phyloP scores from a whole-genome alignment of 2,329 filamentous ascomycete species.

The Xylariales sp. region DNA sequence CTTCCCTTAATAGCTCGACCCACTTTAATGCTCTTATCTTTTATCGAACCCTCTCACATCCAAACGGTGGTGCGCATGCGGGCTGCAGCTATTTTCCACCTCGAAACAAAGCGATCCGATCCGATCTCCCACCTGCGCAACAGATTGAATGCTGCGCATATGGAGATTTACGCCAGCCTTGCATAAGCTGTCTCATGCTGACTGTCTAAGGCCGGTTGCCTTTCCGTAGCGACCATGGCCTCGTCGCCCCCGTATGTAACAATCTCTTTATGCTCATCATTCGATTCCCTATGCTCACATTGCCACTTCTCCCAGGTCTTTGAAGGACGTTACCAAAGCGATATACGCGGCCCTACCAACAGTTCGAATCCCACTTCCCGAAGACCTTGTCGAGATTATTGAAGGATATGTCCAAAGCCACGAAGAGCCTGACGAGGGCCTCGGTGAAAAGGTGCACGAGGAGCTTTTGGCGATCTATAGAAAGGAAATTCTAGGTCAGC shows the following conservation, averaged over 20 bases:
- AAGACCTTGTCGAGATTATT: constrained; percentile 58
- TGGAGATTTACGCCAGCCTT: too few species aligned
- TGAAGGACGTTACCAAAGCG: constrained; percentile 58
- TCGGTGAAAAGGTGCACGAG: constrained; percentile 68
- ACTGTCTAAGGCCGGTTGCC: too few species aligned
- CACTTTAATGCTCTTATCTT: too few species aligned
- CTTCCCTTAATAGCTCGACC: too few species aligned
- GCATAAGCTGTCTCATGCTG: too few species aligned
- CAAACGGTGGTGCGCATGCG: too few species aligned
- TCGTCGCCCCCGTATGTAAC: constrained; percentile 4
- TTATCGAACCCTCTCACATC: too few species aligned
- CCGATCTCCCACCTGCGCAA: too few species aligned
- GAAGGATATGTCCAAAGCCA: constrained; percentile 65
- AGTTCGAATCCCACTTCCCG: constrained; percentile 58
- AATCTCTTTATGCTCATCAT: not conserved
- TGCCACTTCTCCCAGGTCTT: constrained; percentile 37
- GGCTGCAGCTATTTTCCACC: too few species aligned
- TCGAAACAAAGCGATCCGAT: too few species aligned
- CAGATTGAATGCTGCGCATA: too few species aligned
- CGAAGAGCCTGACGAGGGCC: constrained; percentile 59
- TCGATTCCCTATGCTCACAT: not conserved
- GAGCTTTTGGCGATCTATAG: constrained; percentile 66
- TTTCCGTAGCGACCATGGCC: constrained; percentile 7
- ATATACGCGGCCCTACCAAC: constrained; percentile 46
- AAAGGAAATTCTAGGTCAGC: constrained; percentile 53